Evolutionary conservation across 2,329 filamentous ascomycete species (phyloP).

Genomic region (Exophiala aquamarina): DNA sequence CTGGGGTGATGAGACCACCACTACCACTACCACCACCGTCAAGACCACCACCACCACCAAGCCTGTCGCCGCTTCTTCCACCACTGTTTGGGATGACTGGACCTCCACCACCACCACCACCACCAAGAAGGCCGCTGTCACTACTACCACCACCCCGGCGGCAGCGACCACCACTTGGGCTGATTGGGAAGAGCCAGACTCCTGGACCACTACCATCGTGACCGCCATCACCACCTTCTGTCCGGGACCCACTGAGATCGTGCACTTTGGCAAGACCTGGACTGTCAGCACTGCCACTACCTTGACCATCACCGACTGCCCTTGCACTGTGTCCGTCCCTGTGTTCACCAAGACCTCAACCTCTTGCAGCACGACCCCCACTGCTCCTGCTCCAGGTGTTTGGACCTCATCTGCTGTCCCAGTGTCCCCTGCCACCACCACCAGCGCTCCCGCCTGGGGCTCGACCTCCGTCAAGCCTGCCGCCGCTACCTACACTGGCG

Average conservation of each 20-base stretch:
- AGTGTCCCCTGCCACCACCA: constrained; percentile 12
- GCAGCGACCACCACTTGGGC: constrained; percentile 15
- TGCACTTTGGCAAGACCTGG: constrained; percentile 29
- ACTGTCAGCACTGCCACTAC: constrained; percentile 28
- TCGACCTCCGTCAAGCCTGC: constrained; percentile 5
- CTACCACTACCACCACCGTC: constrained; percentile 16
- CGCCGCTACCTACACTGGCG: constrained; percentile 25
- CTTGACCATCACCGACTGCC: constrained; percentile 31
- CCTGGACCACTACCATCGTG: constrained; percentile 28
- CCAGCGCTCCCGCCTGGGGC: constrained; percentile 4
- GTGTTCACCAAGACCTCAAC: constrained; percentile 27
- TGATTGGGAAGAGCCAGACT: constrained; percentile 21
- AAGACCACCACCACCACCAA: constrained; percentile 7
- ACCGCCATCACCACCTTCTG: constrained; percentile 29
- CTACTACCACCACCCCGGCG: constrained; percentile 11
- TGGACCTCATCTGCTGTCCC: not conserved
- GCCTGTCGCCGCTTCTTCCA: constrained; percentile 2
- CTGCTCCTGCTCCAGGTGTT: constrained; percentile 5
- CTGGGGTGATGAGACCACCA: constrained; percentile 14
- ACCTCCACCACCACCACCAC: constrained; percentile 9
- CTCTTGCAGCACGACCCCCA: constrained; percentile 19
- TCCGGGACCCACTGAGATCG: constrained; percentile 25
- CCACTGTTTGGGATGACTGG: constrained; percentile 13
- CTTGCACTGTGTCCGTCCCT: constrained; percentile 30
- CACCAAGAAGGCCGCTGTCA: constrained; percentile 10